Percentiles rank a stretch among this genome's conserved stretches.
phyloP scores from a whole-genome alignment of 2,329 filamentous ascomycete species.

The Orbilia quercus region DNA sequence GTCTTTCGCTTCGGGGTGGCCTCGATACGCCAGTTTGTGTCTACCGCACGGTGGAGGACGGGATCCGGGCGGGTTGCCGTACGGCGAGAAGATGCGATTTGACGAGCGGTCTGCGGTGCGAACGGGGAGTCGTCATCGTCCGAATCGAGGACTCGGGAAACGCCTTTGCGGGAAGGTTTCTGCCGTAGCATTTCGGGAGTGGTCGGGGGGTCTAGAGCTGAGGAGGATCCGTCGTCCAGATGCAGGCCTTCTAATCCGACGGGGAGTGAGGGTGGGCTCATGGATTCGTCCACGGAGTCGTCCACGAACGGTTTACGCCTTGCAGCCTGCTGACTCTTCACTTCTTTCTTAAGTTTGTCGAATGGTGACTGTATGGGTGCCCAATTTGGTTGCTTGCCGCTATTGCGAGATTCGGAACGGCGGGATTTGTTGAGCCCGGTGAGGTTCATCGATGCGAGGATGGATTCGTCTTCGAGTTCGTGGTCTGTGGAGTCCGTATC shows the following conservation, averaged over 20 bases:
- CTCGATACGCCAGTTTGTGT: slow-evolving; percentile 94
- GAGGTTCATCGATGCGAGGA: slow-evolving; percentile 73
- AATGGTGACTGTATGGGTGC: slow-evolving; percentile 80
- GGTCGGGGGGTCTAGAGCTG: slow-evolving; percentile 41
- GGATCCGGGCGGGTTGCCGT: slow-evolving; percentile 72
- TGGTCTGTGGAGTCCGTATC: slow-evolving; percentile 58
- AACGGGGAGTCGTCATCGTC: slow-evolving; percentile 45
- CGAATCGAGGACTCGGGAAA: slow-evolving; percentile 35
- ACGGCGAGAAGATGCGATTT: slow-evolving; percentile 65
- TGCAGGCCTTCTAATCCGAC: slow-evolving; percentile 34
- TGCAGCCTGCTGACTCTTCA: slow-evolving; percentile 63
- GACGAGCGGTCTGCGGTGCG: slow-evolving; percentile 64
- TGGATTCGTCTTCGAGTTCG: slow-evolving; percentile 70
- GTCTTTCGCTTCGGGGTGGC: slow-evolving; percentile 77
- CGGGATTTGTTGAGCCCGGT: slow-evolving; percentile 69
- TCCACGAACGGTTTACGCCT: slow-evolving; percentile 30
- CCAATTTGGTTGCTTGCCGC: slow-evolving; percentile 66
- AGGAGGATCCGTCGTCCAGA: slow-evolving; percentile 31
- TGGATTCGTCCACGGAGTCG: slow-evolving; percentile 48
- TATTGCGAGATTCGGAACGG: slow-evolving; percentile 60
- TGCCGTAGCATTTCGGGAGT: slow-evolving; percentile 35
- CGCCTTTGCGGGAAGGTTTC: slow-evolving; percentile 12
- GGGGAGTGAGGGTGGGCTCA: slow-evolving; percentile 43
- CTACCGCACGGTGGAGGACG: slow-evolving; percentile 87
- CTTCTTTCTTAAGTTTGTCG: slow-evolving; percentile 76